Conservation (phyloP, 116 monocot genomes). For the Phalaenopsis hybrid region DNA sequence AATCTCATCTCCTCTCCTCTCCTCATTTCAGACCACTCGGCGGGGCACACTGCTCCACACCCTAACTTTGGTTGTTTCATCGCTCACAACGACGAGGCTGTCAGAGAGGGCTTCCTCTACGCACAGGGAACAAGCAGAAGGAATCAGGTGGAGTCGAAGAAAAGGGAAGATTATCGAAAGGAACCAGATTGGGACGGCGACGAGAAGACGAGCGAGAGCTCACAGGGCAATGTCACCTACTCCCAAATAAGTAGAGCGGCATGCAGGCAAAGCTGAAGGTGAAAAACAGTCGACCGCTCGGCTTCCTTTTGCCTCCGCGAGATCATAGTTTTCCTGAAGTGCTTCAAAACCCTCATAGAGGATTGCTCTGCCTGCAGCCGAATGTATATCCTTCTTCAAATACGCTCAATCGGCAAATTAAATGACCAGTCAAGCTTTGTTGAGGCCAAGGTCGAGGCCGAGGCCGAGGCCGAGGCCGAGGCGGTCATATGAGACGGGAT, state of each 20-base stretch:
- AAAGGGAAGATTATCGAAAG: conserved; percentile 38
- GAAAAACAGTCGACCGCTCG: too few species aligned
- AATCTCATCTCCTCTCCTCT: too few species aligned
- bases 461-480: too few species aligned
- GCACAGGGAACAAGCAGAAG: conserved; percentile 99
- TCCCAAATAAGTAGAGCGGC: conserved; percentile 50
- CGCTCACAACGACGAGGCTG: conserved; percentile 22
- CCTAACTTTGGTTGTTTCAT: conserved; percentile 93
- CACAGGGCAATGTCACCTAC: conserved; percentile 23
- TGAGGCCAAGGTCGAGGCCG: too few species aligned
- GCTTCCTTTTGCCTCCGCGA: too few species aligned
- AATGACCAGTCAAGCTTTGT: too few species aligned
- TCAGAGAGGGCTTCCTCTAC: conserved; percentile 79
- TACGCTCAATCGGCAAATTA: too few species aligned
- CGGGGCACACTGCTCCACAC: conserved; percentile 75
- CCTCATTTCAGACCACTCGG: conserved; percentile 66
- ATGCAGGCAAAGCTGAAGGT: conserved; percentile 50
- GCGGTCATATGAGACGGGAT: too few species aligned
- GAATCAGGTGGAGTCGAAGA: conserved; percentile 41
- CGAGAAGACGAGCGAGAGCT: conserved; percentile 26
- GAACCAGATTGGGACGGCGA: conserved; percentile 36
- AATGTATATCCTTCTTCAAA: too few species aligned
- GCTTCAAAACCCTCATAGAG: too few species aligned
- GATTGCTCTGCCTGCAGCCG: too few species aligned
- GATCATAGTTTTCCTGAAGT: too few species aligned